These are phyloP conservation scores for Heritiera littoralis DNA, from an alignment of 345 rosid species.

Conservation along the genomic window DNA sequence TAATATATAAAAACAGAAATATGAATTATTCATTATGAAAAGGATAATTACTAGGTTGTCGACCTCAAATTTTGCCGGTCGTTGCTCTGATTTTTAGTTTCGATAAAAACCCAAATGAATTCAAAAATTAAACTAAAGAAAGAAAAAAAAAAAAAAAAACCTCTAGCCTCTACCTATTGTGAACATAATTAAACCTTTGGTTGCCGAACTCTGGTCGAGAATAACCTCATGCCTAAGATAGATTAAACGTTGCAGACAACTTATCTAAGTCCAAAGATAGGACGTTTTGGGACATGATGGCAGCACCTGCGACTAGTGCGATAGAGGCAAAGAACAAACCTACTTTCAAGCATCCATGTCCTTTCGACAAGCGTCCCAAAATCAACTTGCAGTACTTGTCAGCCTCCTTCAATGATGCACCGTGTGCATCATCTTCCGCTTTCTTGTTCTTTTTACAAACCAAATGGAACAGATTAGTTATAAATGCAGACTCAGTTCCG, in stretches of 20 bases:
- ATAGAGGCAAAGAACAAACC: conserved; percentile 32
- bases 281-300: conserved; percentile 33
- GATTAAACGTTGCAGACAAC: conserved; percentile 29
- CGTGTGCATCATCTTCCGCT: conserved; percentile 25
- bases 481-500: background rate
- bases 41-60: background rate
- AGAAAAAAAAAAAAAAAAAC: too few relatives aligned
- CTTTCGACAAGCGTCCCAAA: conserved; percentile 31
- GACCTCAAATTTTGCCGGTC: background rate
- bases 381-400: conserved; percentile 51
- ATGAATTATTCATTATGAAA: background rate
- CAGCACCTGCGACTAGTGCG: conserved; percentile 41
- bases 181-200: background rate
- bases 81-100: background rate
- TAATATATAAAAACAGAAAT: too few relatives aligned
- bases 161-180: background rate
- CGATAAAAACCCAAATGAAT: background rate
- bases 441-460: conserved; percentile 42
- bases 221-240: background rate
- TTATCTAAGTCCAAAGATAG: conserved; percentile 36
- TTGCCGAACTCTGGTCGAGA: background rate
- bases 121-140: background rate
- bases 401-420: conserved; percentile 40
- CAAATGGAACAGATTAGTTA: conserved; percentile 6
- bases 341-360: conserved; percentile 44